These are phyloP conservation scores for Mortierella sp. DNA, from an alignment of 371 early-diverging fungal genomes.

Conservation along the genomic window DNA sequence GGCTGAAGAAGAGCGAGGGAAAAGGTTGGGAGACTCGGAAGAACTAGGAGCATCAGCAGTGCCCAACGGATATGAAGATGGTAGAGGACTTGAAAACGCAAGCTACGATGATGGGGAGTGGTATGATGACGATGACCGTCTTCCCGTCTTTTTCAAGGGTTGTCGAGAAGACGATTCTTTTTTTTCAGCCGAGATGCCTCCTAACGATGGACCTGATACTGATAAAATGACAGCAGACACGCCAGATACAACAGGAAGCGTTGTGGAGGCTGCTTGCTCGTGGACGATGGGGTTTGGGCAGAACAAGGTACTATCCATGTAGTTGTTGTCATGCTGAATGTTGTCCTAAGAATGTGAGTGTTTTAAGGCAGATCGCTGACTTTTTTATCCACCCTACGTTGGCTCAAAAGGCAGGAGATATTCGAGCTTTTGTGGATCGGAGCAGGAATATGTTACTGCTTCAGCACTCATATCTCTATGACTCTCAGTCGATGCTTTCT, in stretches of 20 bases:
- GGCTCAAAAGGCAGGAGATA: constrained; percentile 33
- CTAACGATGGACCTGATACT: no score
- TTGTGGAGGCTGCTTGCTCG: neutral
- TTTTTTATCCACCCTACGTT: no score
- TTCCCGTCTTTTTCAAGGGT: neutral
- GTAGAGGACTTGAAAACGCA: neutral
- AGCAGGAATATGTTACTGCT: constrained; percentile 35
- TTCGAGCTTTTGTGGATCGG: constrained; percentile 27
- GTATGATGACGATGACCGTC: constrained; percentile 3
- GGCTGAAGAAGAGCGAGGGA: no score
- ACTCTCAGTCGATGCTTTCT: constrained; percentile 37
- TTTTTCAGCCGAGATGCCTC: no score
- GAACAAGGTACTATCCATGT: constrained; percentile 7
- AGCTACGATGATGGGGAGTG: constrained; percentile 8
- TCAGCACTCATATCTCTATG: constrained; percentile 33
- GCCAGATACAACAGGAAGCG: no score
- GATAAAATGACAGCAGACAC: no score
- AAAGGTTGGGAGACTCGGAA: no score
- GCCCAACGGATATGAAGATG: neutral
- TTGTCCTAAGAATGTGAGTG: no score
- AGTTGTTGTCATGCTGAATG: no score
- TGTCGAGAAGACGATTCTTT: neutral
- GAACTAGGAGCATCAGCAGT: neutral
- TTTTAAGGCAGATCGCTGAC: no score
- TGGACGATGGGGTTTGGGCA: constrained; percentile 14